A percentile compares a stretch with the other conserved stretches of the same genome.
Evolutionary conservation across 202 grass and related monocot genomes (phyloP).

Genomic region (Hordeum pubiflorum): DNA sequence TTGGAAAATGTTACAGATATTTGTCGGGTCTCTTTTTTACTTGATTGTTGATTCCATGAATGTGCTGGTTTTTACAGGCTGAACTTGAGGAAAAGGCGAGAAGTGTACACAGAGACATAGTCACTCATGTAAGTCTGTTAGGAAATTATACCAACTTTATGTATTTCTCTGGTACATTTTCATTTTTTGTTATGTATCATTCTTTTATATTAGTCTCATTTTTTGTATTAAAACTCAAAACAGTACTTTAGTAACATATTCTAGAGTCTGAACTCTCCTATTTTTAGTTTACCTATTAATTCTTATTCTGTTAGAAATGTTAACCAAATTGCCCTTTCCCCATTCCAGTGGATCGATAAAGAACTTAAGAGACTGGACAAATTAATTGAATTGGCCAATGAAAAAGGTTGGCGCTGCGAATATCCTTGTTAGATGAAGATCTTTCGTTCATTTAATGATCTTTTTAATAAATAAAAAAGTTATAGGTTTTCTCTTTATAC

Average conservation of each 20-base stretch:
- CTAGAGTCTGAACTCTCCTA: not conserved
- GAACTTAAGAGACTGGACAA: constrained; percentile 58
- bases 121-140: constrained; percentile 62
- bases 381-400: constrained; percentile 54
- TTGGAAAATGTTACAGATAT: not conserved
- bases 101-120: constrained; percentile 55
- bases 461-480: not conserved
- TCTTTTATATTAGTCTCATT: not conserved
- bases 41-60: constrained; percentile 6
- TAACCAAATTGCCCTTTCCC: not conserved
- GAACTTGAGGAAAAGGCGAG: constrained; percentile 69
- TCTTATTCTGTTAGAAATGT: not conserved
- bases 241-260: not conserved
- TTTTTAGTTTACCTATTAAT: constrained; percentile 3
- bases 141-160: not conserved
- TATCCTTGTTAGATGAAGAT: constrained; percentile 63
- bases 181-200: not conserved
- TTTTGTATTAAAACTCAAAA: not conserved
- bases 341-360: constrained; percentile 69
- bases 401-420: constrained; percentile 74
- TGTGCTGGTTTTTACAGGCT: constrained; percentile 44
- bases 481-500: constrained; percentile 11
- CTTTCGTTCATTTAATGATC: constrained; percentile 8
- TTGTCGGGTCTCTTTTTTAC: constrained; percentile 8
- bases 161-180: not conserved